Percentiles rank a stretch among this genome's conserved stretches.
These are phyloP conservation scores for Thermomucor indicae-seudaticae DNA, from an alignment of 371 early-diverging fungal species.

Conservation along the genomic window DNA sequence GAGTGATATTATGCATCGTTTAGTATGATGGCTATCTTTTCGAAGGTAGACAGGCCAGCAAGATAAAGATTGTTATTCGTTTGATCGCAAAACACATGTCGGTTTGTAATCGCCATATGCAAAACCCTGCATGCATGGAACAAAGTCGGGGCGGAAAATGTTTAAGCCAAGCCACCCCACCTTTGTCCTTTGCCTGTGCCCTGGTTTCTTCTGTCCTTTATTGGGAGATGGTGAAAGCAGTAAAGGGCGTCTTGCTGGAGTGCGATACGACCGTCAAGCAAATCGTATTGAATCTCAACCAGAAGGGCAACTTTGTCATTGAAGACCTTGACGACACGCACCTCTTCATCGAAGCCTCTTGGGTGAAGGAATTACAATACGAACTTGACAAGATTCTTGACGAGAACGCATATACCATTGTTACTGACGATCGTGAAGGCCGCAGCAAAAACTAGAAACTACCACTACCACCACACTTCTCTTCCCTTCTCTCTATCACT, in stretches of 20 bases:
- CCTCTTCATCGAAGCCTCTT: constrained; percentile 71
- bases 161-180: too few relatives aligned
- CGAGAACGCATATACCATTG: constrained; percentile 68
- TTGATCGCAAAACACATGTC: too few relatives aligned
- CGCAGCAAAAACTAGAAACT: constrained; percentile 15
- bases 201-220: too few relatives aligned
- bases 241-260: constrained; percentile 45
- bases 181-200: constrained; percentile 4
- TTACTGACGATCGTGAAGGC: constrained; percentile 38
- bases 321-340: constrained; percentile 88
- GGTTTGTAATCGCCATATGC: too few relatives aligned
- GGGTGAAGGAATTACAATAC: constrained; percentile 57
- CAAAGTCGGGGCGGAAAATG: too few relatives aligned
- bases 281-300: constrained; percentile 73
- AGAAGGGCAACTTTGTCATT: constrained; percentile 72
- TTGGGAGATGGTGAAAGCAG: constrained; percentile 56
- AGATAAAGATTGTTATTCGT: too few relatives aligned
- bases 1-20: too few relatives aligned
- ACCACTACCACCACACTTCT: background rate
- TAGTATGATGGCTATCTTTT: too few relatives aligned
- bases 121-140: too few relatives aligned
- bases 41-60: too few relatives aligned
- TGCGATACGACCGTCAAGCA: constrained; percentile 83
- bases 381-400: constrained; percentile 76
- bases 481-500: background rate